Evolutionary conservation across 2,329 filamentous ascomycete genomes (phyloP).

Genomic region (Tolypocladium album): DNA sequence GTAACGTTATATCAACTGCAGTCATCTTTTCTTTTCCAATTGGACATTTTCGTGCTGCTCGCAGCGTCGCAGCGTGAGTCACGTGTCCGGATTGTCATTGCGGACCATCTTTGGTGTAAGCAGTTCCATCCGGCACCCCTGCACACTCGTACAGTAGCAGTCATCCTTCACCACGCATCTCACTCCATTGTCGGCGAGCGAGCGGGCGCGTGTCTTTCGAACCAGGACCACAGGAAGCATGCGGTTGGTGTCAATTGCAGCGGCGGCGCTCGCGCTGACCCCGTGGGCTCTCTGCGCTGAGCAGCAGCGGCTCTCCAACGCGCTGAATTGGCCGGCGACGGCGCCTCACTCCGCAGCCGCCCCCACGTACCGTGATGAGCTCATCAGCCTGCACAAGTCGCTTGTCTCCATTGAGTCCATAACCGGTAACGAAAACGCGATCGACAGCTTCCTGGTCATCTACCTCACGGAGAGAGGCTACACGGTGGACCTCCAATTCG

Average conservation of each 20-base stretch:
- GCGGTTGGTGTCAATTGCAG: conserved; percentile 1
- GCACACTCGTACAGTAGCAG: not conserved
- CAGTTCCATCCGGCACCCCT: not conserved
- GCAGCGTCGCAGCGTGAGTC: not conserved
- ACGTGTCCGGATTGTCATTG: not conserved
- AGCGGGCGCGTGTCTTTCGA: not conserved
- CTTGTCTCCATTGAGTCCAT: conserved; percentile 68
- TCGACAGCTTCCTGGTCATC: conserved; percentile 56
- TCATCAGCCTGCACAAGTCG: conserved; percentile 64
- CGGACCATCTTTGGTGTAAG: not conserved
- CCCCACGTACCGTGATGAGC: conserved; percentile 29
- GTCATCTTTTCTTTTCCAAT: not conserved
- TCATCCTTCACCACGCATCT: not conserved
- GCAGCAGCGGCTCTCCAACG: conserved; percentile 2
- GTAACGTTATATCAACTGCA: no score
- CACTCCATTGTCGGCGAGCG: not conserved
- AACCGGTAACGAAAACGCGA: conserved; percentile 54
- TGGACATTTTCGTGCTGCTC: not conserved
- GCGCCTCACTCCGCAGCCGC: conserved; percentile 7
- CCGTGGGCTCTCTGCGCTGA: conserved; percentile 4
- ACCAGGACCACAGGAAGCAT: not conserved
- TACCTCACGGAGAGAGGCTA: conserved; percentile 47
- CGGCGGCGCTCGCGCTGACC: conserved; percentile 1
- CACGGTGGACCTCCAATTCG: conserved; percentile 28
- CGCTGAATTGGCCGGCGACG: not conserved